Percentiles rank a stretch among this genome's conserved stretches.
Conservation (phyloP, 2,329 filamentous ascomycete species). For the Pyrenochaeta sp. region DNA sequence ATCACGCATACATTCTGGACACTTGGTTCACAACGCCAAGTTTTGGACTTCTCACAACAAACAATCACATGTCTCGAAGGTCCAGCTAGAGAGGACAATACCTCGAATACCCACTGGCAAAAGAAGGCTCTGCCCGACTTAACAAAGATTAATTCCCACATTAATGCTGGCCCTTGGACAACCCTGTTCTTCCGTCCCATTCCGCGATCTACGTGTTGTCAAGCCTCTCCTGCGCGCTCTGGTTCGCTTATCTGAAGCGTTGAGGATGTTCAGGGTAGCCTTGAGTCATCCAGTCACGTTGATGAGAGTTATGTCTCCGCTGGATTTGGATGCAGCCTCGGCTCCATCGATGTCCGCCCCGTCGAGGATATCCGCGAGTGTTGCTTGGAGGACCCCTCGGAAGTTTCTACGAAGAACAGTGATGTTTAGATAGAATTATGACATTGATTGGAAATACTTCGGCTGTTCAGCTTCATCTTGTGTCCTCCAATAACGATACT, state of each 20-base stretch:
- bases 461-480: slow-evolving; percentile 66
- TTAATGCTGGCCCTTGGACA: too few species aligned
- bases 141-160: too few species aligned
- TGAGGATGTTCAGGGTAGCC: slow-evolving; percentile 63
- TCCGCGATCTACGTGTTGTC: slow-evolving; percentile 36
- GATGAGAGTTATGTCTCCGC: slow-evolving; percentile 59
- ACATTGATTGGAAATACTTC: too few species aligned
- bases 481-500: slow-evolving; percentile 64
- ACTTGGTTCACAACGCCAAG: too few species aligned
- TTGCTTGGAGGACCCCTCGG: slow-evolving; percentile 63
- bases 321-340: slow-evolving; percentile 17
- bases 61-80: too few species aligned
- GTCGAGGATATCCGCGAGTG: slow-evolving; percentile 62
- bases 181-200: too few species aligned
- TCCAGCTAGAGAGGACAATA: too few species aligned
- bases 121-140: background rate
- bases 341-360: slow-evolving; percentile 57
- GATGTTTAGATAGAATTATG: too few species aligned
- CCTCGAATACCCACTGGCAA: background rate
- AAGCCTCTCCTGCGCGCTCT: slow-evolving; percentile 62
- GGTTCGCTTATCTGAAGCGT: slow-evolving; percentile 63
- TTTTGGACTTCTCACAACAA: too few species aligned
- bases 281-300: slow-evolving; percentile 55
- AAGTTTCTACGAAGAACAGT: slow-evolving; percentile 50
- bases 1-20: too few species aligned